Evolutionary conservation across 352 stramenopile genomes (phyloP).

Genomic region (Phytophthora syringae): DNA sequence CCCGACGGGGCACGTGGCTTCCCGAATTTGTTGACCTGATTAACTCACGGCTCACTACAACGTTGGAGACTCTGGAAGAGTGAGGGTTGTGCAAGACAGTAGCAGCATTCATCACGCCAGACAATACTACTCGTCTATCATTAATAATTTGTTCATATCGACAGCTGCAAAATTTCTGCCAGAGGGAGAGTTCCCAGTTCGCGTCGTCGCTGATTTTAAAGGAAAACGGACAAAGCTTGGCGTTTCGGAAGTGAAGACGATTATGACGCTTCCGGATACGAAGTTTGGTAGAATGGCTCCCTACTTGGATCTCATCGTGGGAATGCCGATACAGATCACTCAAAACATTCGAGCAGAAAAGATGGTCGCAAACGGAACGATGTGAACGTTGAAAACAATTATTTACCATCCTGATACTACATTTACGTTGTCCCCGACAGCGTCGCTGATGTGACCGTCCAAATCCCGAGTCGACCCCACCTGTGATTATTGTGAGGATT

Average conservation of each 20-base stretch:
- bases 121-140: background rate
- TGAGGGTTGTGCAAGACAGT: too few species aligned
- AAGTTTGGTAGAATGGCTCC: background rate
- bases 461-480: too few species aligned
- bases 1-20: too few species aligned
- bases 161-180: background rate
- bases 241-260: background rate
- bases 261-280: background rate
- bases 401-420: too few species aligned
- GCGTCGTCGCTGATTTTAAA: background rate
- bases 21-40: too few species aligned
- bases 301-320: background rate
- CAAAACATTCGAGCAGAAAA: background rate
- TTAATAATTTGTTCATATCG: background rate
- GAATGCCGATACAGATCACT: background rate
- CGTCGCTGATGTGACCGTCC: too few species aligned
- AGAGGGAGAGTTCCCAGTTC: background rate
- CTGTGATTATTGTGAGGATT: too few species aligned
- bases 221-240: background rate
- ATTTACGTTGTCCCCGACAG: too few species aligned
- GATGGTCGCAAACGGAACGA: too few species aligned
- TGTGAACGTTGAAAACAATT: too few species aligned
- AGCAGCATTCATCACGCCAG: background rate
- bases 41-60: too few species aligned
- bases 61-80: too few species aligned